Conservation (phyloP, 345 rosid species). For the Lepidium sativum region DNA sequence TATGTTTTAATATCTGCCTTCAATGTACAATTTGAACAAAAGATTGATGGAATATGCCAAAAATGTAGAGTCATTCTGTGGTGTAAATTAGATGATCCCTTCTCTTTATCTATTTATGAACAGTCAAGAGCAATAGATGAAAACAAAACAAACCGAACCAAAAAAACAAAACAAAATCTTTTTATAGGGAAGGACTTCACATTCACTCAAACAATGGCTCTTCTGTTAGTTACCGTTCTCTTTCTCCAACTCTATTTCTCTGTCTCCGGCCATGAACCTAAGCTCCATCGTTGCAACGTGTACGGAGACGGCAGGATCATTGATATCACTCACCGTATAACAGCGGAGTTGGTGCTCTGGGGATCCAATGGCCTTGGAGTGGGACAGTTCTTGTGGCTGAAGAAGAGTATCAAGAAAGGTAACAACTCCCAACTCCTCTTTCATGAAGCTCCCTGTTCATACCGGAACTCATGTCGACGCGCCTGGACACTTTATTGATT, state of each 20-base stretch:
- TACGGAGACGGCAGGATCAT: conserved; percentile 53
- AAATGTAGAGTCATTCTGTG: neutral
- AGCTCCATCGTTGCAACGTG: conserved; percentile 44
- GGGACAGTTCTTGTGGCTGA: conserved; percentile 43
- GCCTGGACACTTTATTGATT: conserved; percentile 83
- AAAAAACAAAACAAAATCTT: no score
- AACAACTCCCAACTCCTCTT: neutral
- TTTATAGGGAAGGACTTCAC: no score
- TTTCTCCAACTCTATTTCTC: neutral
- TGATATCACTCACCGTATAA: conserved; percentile 71
- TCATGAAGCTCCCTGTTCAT: conserved; percentile 69
- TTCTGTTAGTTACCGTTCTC: neutral
- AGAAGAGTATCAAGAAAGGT: conserved; percentile 71
- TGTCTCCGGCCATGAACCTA: neutral
- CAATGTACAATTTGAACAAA: neutral
- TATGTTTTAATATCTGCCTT: neutral
- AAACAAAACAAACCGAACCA: no score
- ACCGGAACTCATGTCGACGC: conserved; percentile 92
- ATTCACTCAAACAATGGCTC: neutral
- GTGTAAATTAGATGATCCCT: neutral
- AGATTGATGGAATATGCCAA: neutral
- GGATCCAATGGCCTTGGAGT: conserved; percentile 35
- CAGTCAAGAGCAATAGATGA: no score
- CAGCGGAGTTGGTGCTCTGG: conserved; percentile 48
- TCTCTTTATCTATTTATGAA: neutral